Conservation (phyloP, 176 grass and related monocot species). For the Carex pumila region DNA sequence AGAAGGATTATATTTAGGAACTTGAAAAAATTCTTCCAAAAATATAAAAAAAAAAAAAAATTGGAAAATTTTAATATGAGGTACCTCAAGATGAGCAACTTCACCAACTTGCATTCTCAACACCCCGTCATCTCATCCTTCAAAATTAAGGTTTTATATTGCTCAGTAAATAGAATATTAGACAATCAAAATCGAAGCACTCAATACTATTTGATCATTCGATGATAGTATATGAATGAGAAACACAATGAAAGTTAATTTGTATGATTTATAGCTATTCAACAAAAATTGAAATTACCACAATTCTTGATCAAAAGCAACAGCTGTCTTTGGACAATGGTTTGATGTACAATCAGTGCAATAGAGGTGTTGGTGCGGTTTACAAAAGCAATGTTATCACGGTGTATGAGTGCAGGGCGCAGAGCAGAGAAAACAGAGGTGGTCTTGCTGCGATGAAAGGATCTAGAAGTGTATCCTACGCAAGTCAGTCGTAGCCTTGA, state of each 20-base stretch:
- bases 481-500: too few relatives aligned
- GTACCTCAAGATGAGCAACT: slow-evolving; percentile 71
- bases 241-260: neutral
- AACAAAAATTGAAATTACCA: too few relatives aligned
- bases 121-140: slow-evolving; percentile 97
- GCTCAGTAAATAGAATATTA: neutral
- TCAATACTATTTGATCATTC: neutral
- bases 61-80: neutral
- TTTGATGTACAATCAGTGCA: too few relatives aligned
- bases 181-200: neutral
- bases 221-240: neutral
- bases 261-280: neutral
- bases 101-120: slow-evolving; percentile 86
- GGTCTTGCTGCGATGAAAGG: too few relatives aligned
- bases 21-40: neutral
- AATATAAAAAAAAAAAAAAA: neutral
- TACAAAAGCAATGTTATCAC: too few relatives aligned
- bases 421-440: too few relatives aligned
- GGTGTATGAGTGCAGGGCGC: too few relatives aligned
- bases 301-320: too few relatives aligned
- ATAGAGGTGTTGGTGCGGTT: too few relatives aligned
- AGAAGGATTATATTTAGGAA: neutral
- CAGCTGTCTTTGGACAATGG: too few relatives aligned
- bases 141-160: neutral
- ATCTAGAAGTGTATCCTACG: too few relatives aligned